Evolutionary conservation across 2,329 filamentous ascomycete species (phyloP).

Genomic region (Reticulascus tulasneorum): DNA sequence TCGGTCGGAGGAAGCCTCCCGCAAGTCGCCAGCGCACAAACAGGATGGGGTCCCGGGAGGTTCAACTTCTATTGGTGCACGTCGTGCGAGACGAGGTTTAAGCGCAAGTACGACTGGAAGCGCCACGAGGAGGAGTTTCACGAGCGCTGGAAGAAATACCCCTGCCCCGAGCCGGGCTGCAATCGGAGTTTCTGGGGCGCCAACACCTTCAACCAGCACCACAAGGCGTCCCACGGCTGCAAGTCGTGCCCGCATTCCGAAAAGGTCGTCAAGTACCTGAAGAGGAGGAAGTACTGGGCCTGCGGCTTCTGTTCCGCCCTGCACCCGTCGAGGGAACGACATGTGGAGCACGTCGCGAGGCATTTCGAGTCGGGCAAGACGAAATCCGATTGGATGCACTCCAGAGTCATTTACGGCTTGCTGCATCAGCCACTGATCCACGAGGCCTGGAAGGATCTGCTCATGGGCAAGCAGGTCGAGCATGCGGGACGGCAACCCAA

Average conservation of each 20-base stretch:
- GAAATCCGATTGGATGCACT: slow-evolving; percentile 65
- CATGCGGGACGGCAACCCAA: slow-evolving; percentile 52
- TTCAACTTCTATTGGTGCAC: slow-evolving; percentile 53
- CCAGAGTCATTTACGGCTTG: slow-evolving; percentile 62
- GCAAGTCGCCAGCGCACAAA: slow-evolving; percentile 15
- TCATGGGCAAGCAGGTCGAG: slow-evolving; percentile 51
- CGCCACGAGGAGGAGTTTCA: slow-evolving; percentile 67
- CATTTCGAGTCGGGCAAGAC: slow-evolving; percentile 63
- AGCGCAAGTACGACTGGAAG: slow-evolving; percentile 67
- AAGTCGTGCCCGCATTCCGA: slow-evolving; percentile 63
- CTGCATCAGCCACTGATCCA: slow-evolving; percentile 62
- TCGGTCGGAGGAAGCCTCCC: slow-evolving; percentile 9
- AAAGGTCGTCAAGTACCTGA: slow-evolving; percentile 58
- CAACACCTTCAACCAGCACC: slow-evolving; percentile 65
- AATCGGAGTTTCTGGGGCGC: slow-evolving; percentile 66
- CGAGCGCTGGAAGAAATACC: slow-evolving; percentile 64
- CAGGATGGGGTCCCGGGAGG: slow-evolving; percentile 15
- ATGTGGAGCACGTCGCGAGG: slow-evolving; percentile 64
- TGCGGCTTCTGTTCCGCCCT: slow-evolving; percentile 65
- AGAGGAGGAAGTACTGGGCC: slow-evolving; percentile 63
- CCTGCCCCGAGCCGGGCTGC: slow-evolving; percentile 59
- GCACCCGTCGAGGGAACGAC: slow-evolving; percentile 59
- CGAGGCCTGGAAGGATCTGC: slow-evolving; percentile 57
- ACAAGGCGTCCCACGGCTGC: slow-evolving; percentile 62
- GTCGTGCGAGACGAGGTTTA: slow-evolving; percentile 60